Conservation (phyloP, 2,329 filamentous ascomycete genomes). For the Podosphaera fusca region DNA sequence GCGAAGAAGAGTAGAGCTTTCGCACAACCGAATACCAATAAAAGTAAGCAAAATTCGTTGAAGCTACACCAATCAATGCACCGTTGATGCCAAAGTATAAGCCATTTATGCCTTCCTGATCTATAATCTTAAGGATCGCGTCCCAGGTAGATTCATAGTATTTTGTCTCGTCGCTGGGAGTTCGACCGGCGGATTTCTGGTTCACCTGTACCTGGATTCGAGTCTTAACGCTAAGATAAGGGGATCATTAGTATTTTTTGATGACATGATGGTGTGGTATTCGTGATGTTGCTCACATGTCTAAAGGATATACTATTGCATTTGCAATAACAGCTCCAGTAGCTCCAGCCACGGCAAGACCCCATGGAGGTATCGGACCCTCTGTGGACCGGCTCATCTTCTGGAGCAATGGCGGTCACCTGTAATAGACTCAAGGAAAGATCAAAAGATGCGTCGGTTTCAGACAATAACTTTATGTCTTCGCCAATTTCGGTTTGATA, state of each 20-base stretch:
- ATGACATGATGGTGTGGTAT: not conserved
- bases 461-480: too few relatives aligned
- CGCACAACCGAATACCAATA: conserved; percentile 94
- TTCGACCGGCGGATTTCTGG: conserved; percentile 23
- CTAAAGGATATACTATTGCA: conserved; percentile 82
- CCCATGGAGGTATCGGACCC: conserved; percentile 57
- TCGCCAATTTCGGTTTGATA: too few relatives aligned
- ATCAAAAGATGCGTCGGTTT: too few relatives aligned
- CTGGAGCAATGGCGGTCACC: too few relatives aligned
- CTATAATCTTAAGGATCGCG: conserved; percentile 64
- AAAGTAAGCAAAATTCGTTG: conserved; percentile 97
- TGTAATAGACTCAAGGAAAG: too few relatives aligned
- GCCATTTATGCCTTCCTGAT: conserved; percentile 56
- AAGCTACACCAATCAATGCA: conserved; percentile 73
- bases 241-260: not conserved
- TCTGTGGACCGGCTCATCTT: conserved; percentile 14
- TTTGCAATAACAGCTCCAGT: conserved; percentile 88
- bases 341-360: conserved; percentile 73
- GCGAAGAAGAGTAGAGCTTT: conserved; percentile 45
- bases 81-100: conserved; percentile 80
- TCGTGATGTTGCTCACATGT: conserved; percentile 44
- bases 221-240: conserved; percentile 57
- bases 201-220: conserved; percentile 88
- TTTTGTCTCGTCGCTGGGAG: conserved; percentile 25
- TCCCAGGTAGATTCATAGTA: conserved; percentile 80